These are phyloP conservation scores for Trametes gibbosa DNA, from an alignment of 768 basidiomycete genomes.

Conservation along the genomic window DNA sequence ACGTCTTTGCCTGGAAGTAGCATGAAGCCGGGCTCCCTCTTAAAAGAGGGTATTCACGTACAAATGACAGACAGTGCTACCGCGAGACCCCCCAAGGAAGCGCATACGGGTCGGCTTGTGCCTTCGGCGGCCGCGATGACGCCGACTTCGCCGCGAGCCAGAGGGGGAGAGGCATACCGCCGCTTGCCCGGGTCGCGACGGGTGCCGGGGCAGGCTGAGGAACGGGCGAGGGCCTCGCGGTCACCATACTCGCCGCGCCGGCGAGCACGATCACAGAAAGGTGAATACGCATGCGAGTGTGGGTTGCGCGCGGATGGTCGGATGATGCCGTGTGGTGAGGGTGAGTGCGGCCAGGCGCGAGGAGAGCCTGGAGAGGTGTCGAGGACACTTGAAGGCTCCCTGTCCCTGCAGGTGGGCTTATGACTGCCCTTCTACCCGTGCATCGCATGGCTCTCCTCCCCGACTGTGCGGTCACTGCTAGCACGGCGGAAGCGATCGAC, in stretches of 20 bases:
- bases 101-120: not conserved
- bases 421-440: too few species aligned
- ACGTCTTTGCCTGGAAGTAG: too few species aligned
- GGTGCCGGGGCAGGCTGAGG: not conserved
- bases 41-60: not conserved
- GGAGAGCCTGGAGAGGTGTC: too few species aligned
- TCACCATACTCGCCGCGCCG: not conserved
- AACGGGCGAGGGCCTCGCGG: not conserved
- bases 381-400: too few species aligned
- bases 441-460: too few species aligned
- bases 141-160: conserved; percentile 1
- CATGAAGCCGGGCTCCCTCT: too few species aligned
- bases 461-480: not conserved
- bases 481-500: not conserved
- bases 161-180: conserved; percentile 5
- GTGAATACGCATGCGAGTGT: not conserved
- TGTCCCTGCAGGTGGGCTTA: too few species aligned
- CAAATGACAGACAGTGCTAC: not conserved
- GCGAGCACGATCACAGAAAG: not conserved
- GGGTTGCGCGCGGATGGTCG: not conserved
- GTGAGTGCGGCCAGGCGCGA: too few species aligned
- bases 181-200: not conserved
- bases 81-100: conserved; percentile 4
- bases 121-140: conserved; percentile 5
- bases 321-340: too few species aligned